Evolutionary conservation across 2,329 filamentous ascomycete species (phyloP), one percentile per base, ranked within the genome.

Genomic region (Alternaria viburni): DNA sequence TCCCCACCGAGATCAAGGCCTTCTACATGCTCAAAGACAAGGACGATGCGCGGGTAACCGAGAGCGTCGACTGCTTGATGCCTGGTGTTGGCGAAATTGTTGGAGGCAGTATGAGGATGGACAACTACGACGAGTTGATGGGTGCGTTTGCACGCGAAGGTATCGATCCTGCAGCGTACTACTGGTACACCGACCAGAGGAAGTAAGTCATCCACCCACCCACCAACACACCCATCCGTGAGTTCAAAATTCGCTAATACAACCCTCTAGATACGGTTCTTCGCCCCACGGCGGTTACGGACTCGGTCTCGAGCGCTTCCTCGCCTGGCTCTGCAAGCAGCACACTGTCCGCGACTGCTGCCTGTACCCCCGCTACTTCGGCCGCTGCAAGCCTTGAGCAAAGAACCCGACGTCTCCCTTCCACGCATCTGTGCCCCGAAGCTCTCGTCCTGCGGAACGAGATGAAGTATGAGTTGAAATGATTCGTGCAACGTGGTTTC

Each of bases 171-270:
- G 88, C 87, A 72, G 90, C 91, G 49, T 98, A 98, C 84, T 98
- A 96, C 86, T 99, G 96, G 96, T 99, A 98, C 84, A 96, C 93
- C 30, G 96, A 97, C 83, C 93, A 97, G 87, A 87, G 94, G 79
- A 97, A 96, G 92, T 94, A 83, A 85, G 90, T 89, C 3, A 23
- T 3, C n/a, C 7, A 15, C n/a, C n/a, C n/a, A 17, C 2, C 36
- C 36, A 41, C n/a, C 5, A 17, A 32, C 12, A 11, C 55, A 3
- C 15, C 5, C 17, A 3, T 56, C 2, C 13, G 5, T 10, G 17
- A 15, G 9, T 47, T 50, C 28, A 43, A 2, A 2, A 41, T 23
- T 49, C 54, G 49, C 73, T 78, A 65, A 78, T 63, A 59, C 15
- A 19, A 9, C 13, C 49, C 23, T 11, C 64, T 67, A 93, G 91